A percentile compares a stretch with the other conserved stretches of the same genome.
Conservation (phyloP, 805 yeast genomes). For the Wickerhamiella kurtzmanii region DNA sequence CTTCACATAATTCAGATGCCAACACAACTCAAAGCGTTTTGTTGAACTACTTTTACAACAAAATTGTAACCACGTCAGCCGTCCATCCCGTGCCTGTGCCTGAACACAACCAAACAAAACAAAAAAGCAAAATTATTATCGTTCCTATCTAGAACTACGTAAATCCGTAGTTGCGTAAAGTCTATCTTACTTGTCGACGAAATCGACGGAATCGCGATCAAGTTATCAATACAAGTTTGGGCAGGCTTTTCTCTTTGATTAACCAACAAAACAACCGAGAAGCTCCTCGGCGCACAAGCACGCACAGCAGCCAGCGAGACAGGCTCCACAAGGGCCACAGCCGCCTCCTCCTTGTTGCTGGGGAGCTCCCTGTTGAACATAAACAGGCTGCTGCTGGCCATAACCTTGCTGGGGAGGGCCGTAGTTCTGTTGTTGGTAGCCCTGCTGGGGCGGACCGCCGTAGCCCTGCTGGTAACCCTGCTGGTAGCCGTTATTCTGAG, state of each 20-base stretch:
- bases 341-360: constrained; percentile 16
- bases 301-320: constrained; percentile 18
- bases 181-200: no score
- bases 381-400: constrained; percentile 26
- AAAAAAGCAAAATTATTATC: no score
- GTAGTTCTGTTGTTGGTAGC: constrained; percentile 14
- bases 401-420: constrained; percentile 20
- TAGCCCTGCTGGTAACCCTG: constrained; percentile 20
- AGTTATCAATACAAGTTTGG: not conserved
- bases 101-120: no score
- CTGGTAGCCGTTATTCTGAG: constrained; percentile 13
- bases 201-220: not conserved
- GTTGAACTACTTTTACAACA: no score
- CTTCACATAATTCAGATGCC: no score
- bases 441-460: constrained; percentile 14
- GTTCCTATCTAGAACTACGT: no score
- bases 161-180: no score
- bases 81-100: no score
- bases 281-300: constrained; percentile 18
- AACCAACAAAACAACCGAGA: constrained; percentile 5
- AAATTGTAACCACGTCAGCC: no score
- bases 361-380: constrained; percentile 21
- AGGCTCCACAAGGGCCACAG: constrained; percentile 19
- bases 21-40: no score
- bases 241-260: no score